These are phyloP conservation scores for Kwoniella dejecticola DNA, from an alignment of 768 basidiomycete species.

Conservation along the genomic window DNA sequence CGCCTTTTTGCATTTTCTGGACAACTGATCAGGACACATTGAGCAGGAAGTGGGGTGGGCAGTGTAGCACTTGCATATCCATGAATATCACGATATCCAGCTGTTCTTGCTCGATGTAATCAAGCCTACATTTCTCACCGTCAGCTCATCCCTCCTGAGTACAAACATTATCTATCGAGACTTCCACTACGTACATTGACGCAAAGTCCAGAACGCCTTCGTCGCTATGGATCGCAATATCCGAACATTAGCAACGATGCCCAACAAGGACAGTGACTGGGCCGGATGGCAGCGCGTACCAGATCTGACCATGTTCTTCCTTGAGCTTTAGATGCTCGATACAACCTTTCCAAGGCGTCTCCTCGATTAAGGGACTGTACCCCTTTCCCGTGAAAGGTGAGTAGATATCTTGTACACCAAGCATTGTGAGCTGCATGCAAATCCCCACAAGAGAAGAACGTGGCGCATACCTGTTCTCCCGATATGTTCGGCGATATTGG, in stretches of 20 bases:
- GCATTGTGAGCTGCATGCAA: too few species aligned
- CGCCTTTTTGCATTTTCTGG: conserved; percentile 15
- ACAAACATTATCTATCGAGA: too few species aligned
- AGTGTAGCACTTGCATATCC: conserved; percentile 14
- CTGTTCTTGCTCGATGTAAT: conserved; percentile 9
- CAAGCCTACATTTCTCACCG: background rate
- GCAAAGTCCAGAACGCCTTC: conserved; percentile 9
- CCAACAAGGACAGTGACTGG: too few species aligned
- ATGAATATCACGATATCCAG: conserved; percentile 15
- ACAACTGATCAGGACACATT: background rate
- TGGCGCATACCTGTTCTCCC: conserved; percentile 7
- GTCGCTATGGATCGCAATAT: background rate
- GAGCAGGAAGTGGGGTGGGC: background rate
- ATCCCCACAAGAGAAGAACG: too few species aligned
- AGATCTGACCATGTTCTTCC: conserved; percentile 17
- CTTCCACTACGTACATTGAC: conserved; percentile 6
- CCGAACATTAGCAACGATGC: background rate
- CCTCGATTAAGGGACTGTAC: conserved; percentile 6
- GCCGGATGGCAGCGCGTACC: background rate
- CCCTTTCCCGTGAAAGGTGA: conserved; percentile 18
- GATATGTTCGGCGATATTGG: conserved; percentile 15
- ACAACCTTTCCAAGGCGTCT: conserved; percentile 15
- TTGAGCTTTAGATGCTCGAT: conserved; percentile 18
- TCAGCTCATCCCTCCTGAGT: too few species aligned
- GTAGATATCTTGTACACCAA: conserved; percentile 2